These are phyloP conservation scores for Phaseolus lunatus DNA, from an alignment of 306 rosid genomes.

Conservation along the genomic window DNA sequence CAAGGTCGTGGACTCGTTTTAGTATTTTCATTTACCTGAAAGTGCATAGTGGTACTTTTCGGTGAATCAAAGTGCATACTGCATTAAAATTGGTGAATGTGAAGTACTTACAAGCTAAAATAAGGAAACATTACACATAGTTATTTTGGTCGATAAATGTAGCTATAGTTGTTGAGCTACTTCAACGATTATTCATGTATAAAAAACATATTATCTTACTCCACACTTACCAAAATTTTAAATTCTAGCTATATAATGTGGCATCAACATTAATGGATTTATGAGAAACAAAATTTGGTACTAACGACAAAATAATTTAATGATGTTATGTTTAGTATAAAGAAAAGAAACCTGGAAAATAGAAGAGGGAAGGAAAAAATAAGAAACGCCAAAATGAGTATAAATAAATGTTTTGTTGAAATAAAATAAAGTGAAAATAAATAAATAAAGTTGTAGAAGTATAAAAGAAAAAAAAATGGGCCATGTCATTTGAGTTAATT, in stretches of 20 bases:
- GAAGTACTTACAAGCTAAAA: not conserved
- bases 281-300: not conserved
- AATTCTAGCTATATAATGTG: not conserved
- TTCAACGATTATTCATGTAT: not conserved
- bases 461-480: too few relatives aligned
- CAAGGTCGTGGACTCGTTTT: not conserved
- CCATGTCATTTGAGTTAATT: too few relatives aligned
- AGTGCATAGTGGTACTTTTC: too few relatives aligned
- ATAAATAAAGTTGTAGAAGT: too few relatives aligned
- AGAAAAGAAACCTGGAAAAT: too few relatives aligned
- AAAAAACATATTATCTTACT: not conserved
- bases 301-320: not conserved
- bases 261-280: not conserved
- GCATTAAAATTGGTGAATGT: not conserved
- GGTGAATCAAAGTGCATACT: not conserved
- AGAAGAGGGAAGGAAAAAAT: too few relatives aligned
- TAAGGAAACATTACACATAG: not conserved
- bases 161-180: not conserved
- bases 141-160: not conserved
- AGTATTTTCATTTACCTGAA: not conserved
- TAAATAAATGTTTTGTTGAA: too few relatives aligned
- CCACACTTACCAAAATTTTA: not conserved
- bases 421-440: too few relatives aligned
- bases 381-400: too few relatives aligned
- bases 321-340: too few relatives aligned